A percentile compares a stretch with the other conserved stretches of the same genome.
phyloP scores from a whole-genome alignment of 2,329 filamentous ascomycete genomes.

The Sarocladiaceae sp. region DNA sequence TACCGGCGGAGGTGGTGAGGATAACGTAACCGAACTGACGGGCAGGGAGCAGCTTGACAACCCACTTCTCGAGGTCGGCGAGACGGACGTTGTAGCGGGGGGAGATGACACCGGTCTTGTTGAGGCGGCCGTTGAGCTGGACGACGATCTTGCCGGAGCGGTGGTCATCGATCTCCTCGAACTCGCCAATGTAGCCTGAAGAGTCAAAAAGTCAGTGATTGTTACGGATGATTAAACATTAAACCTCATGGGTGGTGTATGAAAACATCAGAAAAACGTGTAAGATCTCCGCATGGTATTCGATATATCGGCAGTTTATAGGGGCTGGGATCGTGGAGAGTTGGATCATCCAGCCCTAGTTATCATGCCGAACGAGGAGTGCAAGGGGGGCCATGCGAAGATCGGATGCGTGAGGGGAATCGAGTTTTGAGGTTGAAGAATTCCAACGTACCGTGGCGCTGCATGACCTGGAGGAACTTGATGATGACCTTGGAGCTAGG shows the following conservation, averaged over 20 bases:
- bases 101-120: slow-evolving; percentile 99
- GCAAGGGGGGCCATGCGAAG: slow-evolving; percentile 8
- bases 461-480: slow-evolving; percentile 99
- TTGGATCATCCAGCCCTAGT: slow-evolving; percentile 90
- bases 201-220: slow-evolving; percentile 49
- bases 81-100: slow-evolving; percentile 99
- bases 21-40: slow-evolving; percentile 99
- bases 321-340: slow-evolving; percentile 84
- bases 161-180: slow-evolving; percentile 99
- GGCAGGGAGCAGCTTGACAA: slow-evolving; percentile 95
- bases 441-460: slow-evolving; percentile 87
- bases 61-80: slow-evolving; percentile 98
- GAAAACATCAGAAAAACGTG: slow-evolving; percentile 74
- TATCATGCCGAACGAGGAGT: slow-evolving; percentile 85
- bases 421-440: slow-evolving; percentile 6
- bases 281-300: slow-evolving; percentile 76
- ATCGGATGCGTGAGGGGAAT: background rate
- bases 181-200: slow-evolving; percentile 96
- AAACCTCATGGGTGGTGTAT: slow-evolving; percentile 62
- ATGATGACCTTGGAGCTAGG: slow-evolving; percentile 99
- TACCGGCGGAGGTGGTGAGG: slow-evolving; percentile 97
- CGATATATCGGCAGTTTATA: slow-evolving; percentile 99
- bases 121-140: slow-evolving; percentile 97
- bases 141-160: slow-evolving; percentile 99
- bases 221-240: slow-evolving; percentile 95